These are phyloP conservation scores for Tetrahymena borealis DNA, from an alignment of 73 alveolate species.

Conservation along the genomic window DNA sequence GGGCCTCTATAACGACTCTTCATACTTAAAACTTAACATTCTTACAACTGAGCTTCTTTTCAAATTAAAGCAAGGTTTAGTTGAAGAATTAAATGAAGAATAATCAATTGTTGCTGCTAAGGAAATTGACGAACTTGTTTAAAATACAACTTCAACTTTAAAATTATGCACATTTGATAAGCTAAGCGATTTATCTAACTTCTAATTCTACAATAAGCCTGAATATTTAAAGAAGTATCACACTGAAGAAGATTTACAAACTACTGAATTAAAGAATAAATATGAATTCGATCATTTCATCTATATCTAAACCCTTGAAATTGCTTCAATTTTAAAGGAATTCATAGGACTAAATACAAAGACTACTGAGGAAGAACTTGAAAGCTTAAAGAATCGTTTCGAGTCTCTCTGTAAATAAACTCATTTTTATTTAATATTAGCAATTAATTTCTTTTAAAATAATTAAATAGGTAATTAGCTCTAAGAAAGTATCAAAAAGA, in stretches of 20 bases:
- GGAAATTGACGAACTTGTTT: background rate
- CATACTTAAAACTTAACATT: background rate
- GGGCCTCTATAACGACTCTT: background rate
- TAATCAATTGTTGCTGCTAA: background rate
- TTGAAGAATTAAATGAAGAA: background rate
- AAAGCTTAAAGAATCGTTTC: background rate
- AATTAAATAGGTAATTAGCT: background rate
- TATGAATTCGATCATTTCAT: background rate
- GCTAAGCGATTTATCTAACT: background rate
- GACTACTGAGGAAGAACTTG: background rate
- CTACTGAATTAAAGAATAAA: background rate
- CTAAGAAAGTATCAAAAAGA: background rate
- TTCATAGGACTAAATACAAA: background rate
- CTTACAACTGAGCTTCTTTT: background rate
- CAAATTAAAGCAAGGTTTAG: background rate
- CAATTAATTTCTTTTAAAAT: background rate
- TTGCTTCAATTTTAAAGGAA: background rate
- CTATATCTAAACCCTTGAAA: background rate
- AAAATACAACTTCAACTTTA: background rate
- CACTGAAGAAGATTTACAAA: background rate
- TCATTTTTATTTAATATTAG: background rate
- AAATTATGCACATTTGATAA: background rate
- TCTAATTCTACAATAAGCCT: background rate
- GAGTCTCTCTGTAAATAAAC: background rate
- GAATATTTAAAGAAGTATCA: background rate